Evolutionary conservation across 192 early-diverging fungal genomes (phyloP), one percentile per base, ranked within the genome.

Genomic region (Tieghemiomyces parasiticus): DNA sequence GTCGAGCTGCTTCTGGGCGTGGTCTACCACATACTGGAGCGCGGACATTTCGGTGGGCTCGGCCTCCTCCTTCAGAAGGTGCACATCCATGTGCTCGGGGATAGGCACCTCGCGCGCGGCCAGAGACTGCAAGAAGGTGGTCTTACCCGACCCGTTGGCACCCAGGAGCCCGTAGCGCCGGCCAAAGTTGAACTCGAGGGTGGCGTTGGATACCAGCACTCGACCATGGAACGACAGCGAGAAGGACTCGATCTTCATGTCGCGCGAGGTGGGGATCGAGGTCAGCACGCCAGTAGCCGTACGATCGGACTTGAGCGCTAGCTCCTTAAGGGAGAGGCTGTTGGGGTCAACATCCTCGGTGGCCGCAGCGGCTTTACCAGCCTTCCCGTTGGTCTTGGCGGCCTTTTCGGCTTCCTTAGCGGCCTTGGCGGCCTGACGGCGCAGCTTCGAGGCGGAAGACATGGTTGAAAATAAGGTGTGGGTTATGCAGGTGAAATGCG

Each of bases 111-210:
- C 96, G 67, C 92, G 82, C 48, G 82, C 86, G 60, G 91, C 90
- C 71, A 99, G 81, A 44, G 87, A 89, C 60, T 86, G 80, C 59
- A 99, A 74, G 71, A 99, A 95, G 33, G 96, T 97, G 14, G 90
- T 91, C 72, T 95, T 92, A 55, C 96, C 96, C 61, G 83, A 87
- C 20, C 96, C 96, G 78, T 99, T 97, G 58, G 86, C 75, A 35
- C 93, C 94, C 56, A 99, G 79, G 54, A 99, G 80, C 68, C 93
- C 96, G 65, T 95, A 95, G 60, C 96, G 81, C 72, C 93, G 86
- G 64, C 96, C 96, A 75, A 87, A 96, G 83, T 99, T 99, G 71
- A 99, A 82, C 76, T 97, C 94, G 51, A 99, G 83, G 44, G 82
- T 84, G 38, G 93, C 83, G 69, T 97, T 95, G 58, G 87, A 80